Evolutionary conservation across 2,329 filamentous ascomycete genomes (phyloP).

Genomic region (Penicillium sp.): DNA sequence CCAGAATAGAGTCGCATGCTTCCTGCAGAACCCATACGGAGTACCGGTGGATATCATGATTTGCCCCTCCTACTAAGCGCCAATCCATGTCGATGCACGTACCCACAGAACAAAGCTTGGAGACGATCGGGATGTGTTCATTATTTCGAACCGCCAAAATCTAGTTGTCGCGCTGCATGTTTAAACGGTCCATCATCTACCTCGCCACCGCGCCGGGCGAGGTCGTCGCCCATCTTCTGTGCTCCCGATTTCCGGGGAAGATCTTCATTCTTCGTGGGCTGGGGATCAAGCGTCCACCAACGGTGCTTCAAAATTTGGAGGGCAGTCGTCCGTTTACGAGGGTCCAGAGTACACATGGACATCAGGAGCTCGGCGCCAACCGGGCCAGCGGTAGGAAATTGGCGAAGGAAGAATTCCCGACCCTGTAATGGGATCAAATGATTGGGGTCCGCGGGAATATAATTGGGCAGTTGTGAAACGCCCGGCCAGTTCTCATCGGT

Average conservation of each 20-base stretch:
- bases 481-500: conserved; percentile 95
- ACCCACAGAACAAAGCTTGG: no score
- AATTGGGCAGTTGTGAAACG: conserved; percentile 71
- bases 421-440: conserved; percentile 55
- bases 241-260: conserved; percentile 70
- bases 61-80: no score
- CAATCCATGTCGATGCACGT: no score
- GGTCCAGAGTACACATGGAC: conserved; percentile 77
- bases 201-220: conserved; percentile 69
- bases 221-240: conserved; percentile 72
- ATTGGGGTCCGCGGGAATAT: conserved; percentile 60
- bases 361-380: conserved; percentile 84
- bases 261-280: conserved; percentile 73
- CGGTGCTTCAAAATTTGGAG: conserved; percentile 70
- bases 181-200: conserved; percentile 59
- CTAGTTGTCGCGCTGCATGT: conserved; percentile 75
- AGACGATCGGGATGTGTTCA: background rate
- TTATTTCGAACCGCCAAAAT: conserved; percentile 55
- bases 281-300: conserved; percentile 81
- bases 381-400: conserved; percentile 73
- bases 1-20: no score
- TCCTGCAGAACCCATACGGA: no score
- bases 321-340: conserved; percentile 74
- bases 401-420: conserved; percentile 64
- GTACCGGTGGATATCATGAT: no score